Conservation (phyloP, 306 rosid species). For the Abrus pulchellus region DNA sequence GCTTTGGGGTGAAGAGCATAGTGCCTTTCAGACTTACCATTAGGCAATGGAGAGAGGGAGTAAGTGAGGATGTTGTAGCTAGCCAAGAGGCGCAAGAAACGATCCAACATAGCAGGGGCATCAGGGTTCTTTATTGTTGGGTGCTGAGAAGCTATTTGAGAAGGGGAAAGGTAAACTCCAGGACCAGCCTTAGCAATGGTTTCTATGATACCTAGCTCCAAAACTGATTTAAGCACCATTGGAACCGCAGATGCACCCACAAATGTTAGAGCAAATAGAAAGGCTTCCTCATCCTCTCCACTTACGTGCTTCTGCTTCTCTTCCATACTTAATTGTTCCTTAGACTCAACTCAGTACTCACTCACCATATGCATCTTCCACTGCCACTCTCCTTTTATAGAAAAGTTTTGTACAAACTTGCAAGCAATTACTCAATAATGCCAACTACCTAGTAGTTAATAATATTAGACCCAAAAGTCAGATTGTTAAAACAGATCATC, state of each 20-base stretch:
- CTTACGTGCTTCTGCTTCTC: no score
- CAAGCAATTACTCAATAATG: no score
- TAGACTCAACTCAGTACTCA: no score
- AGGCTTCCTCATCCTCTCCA: conserved; percentile 32
- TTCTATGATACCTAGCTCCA: conserved; percentile 27
- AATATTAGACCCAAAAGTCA: no score
- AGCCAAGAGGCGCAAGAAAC: conserved; percentile 74
- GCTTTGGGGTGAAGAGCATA: conserved; percentile 35
- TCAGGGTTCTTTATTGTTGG: conserved; percentile 64
- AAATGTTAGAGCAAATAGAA: conserved; percentile 13
- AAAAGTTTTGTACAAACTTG: no score
- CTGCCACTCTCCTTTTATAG: no score
- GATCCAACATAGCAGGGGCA: conserved; percentile 70
- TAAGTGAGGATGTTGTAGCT: conserved; percentile 59
- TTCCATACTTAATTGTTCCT: no score
- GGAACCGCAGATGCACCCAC: conserved; percentile 21
- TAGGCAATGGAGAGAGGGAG: not conserved
- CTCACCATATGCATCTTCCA: no score
- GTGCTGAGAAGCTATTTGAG: conserved; percentile 50
- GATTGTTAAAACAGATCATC: no score
- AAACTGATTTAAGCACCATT: conserved; percentile 39
- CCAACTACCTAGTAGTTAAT: no score
- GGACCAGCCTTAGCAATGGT: conserved; percentile 41
- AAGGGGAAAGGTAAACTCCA: conserved; percentile 27
- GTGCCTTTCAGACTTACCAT: not conserved